phyloP scores from a whole-genome alignment of 805 yeast species.

The Priceomyces carsonii region DNA sequence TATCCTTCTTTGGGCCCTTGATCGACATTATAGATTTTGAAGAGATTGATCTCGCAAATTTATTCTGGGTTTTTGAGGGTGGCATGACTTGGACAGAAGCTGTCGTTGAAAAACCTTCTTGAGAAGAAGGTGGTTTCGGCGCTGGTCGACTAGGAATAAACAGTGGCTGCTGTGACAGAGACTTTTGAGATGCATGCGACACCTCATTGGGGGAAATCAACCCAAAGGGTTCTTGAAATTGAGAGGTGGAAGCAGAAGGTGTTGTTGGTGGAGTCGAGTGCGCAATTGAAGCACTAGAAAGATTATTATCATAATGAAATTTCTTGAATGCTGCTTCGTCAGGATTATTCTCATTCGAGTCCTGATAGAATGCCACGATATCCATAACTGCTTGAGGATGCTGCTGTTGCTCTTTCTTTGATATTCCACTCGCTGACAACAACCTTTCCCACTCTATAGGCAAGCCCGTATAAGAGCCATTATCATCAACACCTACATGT shows the following conservation, averaged over 20 bases:
- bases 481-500: slow-evolving; percentile 88
- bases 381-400: slow-evolving; percentile 95
- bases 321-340: slow-evolving; percentile 44
- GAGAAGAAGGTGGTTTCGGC: slow-evolving; percentile 53
- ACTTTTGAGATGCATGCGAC: slow-evolving; percentile 1
- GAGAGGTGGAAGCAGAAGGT: slow-evolving; percentile 6
- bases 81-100: slow-evolving; percentile 14
- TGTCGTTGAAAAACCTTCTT: slow-evolving; percentile 9
- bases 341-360: slow-evolving; percentile 45
- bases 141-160: slow-evolving; percentile 70
- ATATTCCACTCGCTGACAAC: slow-evolving; percentile 81
- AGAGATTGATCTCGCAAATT: slow-evolving; percentile 38
- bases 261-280: slow-evolving; percentile 27
- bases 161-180: slow-evolving; percentile 32
- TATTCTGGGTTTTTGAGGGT: slow-evolving; percentile 14
- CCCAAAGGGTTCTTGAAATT: slow-evolving; percentile 6
- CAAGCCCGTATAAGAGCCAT: slow-evolving; percentile 87
- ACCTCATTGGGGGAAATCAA: slow-evolving; percentile 6
- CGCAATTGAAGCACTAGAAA: slow-evolving; percentile 24
- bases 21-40: slow-evolving; percentile 37
- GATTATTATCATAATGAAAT: slow-evolving; percentile 30
- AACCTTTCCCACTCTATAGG: slow-evolving; percentile 92
- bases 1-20: slow-evolving; percentile 21
- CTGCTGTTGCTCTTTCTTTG: slow-evolving; percentile 82
- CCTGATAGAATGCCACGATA: slow-evolving; percentile 82